These are phyloP conservation scores for Panus rudis DNA, from an alignment of 768 basidiomycete genomes.

Conservation along the genomic window DNA sequence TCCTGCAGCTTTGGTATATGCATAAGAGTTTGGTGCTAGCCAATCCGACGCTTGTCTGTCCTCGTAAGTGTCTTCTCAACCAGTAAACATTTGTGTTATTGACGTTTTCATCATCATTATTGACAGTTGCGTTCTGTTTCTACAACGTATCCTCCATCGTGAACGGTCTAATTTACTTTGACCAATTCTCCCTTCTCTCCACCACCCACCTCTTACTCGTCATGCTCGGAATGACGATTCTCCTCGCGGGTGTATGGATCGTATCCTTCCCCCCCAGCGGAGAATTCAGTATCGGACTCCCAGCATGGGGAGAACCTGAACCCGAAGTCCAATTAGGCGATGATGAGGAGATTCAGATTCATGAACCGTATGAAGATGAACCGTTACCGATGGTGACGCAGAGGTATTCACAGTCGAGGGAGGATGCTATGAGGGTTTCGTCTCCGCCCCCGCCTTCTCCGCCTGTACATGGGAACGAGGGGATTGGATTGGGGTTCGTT, in stretches of 20 bases:
- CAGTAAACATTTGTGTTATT: too few species aligned
- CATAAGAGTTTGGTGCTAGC: constrained; percentile 75
- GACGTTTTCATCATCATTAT: constrained; percentile 9
- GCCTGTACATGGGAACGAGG: too few species aligned
- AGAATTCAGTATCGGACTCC: constrained; percentile 41
- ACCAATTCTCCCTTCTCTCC: constrained; percentile 72
- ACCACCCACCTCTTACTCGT: constrained; percentile 70
- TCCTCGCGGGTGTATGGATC: constrained; percentile 86
- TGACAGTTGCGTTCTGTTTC: constrained; percentile 82
- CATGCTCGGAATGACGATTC: constrained; percentile 62
- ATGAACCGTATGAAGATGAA: constrained; percentile 20
- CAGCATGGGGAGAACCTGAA: constrained; percentile 37
- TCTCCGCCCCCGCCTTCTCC: constrained; percentile 2
- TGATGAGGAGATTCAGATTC: constrained; percentile 12
- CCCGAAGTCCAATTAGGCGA: constrained; percentile 18
- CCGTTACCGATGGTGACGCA: constrained; percentile 20
- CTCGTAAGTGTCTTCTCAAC: constrained; percentile 43
- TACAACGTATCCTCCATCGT: constrained; percentile 91
- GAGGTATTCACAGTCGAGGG: neutral
- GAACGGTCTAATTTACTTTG: constrained; percentile 84
- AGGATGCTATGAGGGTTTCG: neutral
- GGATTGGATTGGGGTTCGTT: constrained; percentile 5
- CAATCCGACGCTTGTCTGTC: constrained; percentile 81
- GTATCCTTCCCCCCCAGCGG: constrained; percentile 70
- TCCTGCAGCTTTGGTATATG: constrained; percentile 80